phyloP scores from a whole-genome alignment of 108 stramenopile genomes.

The Stephanodiscus minutulus region DNA sequence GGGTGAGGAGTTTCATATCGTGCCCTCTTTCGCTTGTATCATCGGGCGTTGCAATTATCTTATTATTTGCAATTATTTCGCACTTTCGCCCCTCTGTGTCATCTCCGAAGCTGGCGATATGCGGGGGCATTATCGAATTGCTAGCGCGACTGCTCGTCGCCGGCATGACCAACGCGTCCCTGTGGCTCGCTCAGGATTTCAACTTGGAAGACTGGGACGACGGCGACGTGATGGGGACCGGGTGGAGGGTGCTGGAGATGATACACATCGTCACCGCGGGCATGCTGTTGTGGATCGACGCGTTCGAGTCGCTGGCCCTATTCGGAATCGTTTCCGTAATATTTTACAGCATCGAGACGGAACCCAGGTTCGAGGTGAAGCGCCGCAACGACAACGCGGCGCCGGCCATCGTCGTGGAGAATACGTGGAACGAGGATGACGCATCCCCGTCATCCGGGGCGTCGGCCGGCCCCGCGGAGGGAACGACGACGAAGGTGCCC shows the following conservation, averaged over 20 bases:
- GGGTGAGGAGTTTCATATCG: conserved; percentile 19
- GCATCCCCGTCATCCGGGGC: conserved; percentile 4
- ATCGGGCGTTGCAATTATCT: not conserved
- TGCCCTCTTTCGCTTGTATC: not conserved
- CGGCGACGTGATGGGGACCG: conserved; percentile 51
- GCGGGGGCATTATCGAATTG: conserved; percentile 67
- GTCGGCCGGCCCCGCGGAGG: not conserved
- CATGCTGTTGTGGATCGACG: conserved; percentile 52
- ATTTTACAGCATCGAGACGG: conserved; percentile 39
- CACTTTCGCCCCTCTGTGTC: not conserved
- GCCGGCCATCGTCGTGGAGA: not conserved
- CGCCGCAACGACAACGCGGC: not conserved
- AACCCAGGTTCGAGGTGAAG: conserved; percentile 15
- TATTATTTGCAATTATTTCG: not conserved
- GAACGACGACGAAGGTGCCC: conserved; percentile 4
- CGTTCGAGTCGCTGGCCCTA: conserved; percentile 49
- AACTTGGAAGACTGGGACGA: conserved; percentile 67
- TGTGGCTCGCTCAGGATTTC: conserved; percentile 62
- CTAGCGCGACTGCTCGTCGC: conserved; percentile 57
- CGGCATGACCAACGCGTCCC: conserved; percentile 55
- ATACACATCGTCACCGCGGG: conserved; percentile 52
- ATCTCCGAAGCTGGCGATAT: conserved; percentile 45
- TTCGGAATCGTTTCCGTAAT: conserved; percentile 39
- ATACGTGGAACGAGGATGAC: not conserved
- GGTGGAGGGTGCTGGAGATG: conserved; percentile 79